These are phyloP conservation scores for Krasilnikovozyma curviuscula DNA, from an alignment of 768 basidiomycete genomes.

Conservation along the genomic window DNA sequence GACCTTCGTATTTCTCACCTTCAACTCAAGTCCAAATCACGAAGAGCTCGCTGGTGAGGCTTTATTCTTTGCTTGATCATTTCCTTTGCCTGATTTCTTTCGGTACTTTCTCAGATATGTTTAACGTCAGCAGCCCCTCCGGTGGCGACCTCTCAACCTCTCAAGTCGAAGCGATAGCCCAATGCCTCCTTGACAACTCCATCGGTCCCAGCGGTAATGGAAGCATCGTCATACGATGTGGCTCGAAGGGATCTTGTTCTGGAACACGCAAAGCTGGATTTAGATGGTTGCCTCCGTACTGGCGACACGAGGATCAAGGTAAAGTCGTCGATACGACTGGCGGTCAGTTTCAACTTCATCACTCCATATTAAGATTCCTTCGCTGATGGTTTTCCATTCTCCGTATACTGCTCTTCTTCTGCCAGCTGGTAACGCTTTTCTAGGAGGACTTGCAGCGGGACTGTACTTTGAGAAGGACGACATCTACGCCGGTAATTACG, in stretches of 20 bases:
- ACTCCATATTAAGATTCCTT: not conserved
- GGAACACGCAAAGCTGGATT: constrained; percentile 15
- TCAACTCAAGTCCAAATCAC: constrained; percentile 21
- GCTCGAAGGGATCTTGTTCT: constrained; percentile 15
- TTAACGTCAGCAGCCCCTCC: too few species aligned
- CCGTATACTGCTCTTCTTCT: too few species aligned
- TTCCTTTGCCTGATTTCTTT: too few species aligned
- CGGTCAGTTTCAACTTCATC: too few species aligned
- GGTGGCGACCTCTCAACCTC: too few species aligned
- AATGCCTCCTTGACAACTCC: constrained; percentile 15
- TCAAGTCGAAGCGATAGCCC: constrained; percentile 14
- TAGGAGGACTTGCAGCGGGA: constrained; percentile 21
- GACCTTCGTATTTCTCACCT: too few species aligned
- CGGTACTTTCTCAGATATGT: too few species aligned
- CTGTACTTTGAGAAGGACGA: constrained; percentile 10
- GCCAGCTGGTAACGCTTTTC: constrained; percentile 20
- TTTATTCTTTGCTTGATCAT: too few species aligned
- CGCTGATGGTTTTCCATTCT: too few species aligned
- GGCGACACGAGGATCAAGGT: constrained; percentile 5
- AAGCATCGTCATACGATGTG: constrained; percentile 18
- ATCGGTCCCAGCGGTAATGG: constrained; percentile 16
- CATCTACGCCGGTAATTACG: constrained; percentile 18
- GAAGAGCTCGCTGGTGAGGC: too few species aligned
- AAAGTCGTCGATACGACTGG: constrained; percentile 19
- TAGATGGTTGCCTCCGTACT: constrained; percentile 20